Conservation (phyloP, 2,329 filamentous ascomycete genomes). For the Ceratocystis smalleyi region DNA sequence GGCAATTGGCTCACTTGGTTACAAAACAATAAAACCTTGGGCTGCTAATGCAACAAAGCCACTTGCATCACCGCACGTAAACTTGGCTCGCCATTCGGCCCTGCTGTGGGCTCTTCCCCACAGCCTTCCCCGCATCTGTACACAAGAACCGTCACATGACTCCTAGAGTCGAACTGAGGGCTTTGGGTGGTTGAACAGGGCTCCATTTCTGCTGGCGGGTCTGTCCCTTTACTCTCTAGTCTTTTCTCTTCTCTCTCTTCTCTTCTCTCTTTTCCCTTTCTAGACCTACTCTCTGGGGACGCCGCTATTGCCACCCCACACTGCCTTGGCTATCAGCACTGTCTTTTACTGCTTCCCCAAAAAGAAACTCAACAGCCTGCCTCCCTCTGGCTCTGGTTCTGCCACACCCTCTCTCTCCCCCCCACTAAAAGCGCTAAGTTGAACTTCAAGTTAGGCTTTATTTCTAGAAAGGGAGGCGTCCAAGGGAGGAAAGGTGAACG, state of each 20-base stretch:
- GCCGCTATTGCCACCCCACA: not conserved
- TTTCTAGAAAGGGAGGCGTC: not conserved
- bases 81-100: not conserved
- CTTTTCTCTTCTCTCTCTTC: not conserved
- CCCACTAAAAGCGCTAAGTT: not conserved
- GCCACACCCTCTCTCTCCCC: not conserved
- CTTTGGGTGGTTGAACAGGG: not conserved
- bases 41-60: not conserved
- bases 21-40: not conserved
- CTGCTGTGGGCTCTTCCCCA: slow-evolving; percentile 1
- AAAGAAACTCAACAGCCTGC: not conserved
- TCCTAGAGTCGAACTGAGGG: not conserved
- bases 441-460: not conserved
- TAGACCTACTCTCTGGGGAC: not conserved
- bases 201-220: not conserved
- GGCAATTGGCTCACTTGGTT: not conserved
- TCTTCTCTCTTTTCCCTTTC: not conserved
- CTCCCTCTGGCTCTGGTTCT: no score
- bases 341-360: not conserved
- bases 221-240: no score
- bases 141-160: slow-evolving; percentile 2
- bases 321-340: not conserved
- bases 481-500: not conserved
- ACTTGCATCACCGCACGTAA: not conserved
- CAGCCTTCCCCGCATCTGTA: not conserved